A percentile compares a stretch with the other conserved stretches of the same genome.
phyloP scores from a whole-genome alignment of 83 land plant species.

The Isoetes engelmannii region DNA sequence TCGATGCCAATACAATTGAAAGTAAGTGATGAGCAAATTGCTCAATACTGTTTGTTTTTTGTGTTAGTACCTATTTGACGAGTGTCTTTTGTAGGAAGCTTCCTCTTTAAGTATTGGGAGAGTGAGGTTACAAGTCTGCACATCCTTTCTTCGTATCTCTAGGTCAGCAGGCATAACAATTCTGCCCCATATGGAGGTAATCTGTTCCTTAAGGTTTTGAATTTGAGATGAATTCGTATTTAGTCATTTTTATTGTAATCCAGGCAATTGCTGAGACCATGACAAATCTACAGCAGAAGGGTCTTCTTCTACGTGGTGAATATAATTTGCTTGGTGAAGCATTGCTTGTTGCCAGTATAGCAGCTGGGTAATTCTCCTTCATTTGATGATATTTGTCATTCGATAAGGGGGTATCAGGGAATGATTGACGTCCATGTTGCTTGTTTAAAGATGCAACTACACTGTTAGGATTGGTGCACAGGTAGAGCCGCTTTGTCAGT shows the following conservation, averaged over 20 bases:
- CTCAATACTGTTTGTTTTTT: too few relatives aligned
- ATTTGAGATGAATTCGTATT: conserved; percentile 12
- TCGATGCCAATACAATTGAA: conserved; percentile 54
- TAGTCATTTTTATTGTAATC: not conserved
- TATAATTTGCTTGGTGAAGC: conserved; percentile 86
- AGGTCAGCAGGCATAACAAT: conserved; percentile 69
- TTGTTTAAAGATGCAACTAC: too few relatives aligned
- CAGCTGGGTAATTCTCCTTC: conserved; percentile 68
- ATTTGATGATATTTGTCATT: not conserved
- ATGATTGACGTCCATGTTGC: too few relatives aligned
- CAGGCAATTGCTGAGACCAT: conserved; percentile 50
- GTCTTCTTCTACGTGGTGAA: conserved; percentile 70
- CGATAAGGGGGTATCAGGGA: too few relatives aligned
- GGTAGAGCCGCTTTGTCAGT: too few relatives aligned
- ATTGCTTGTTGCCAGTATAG: conserved; percentile 79
- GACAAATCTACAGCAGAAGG: conserved; percentile 59
- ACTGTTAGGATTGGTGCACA: too few relatives aligned
- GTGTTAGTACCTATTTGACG: too few relatives aligned
- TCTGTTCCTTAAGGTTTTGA: not conserved
- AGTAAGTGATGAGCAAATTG: conserved; percentile 32
- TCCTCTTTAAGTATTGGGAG: conserved; percentile 45
- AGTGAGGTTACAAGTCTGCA: conserved; percentile 84
- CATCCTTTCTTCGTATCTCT: conserved; percentile 84
- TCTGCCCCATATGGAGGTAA: conserved; percentile 85
- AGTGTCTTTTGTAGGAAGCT: conserved; percentile 17